Conservation (phyloP, 202 grass and related monocot species). For the Zizania palustris region DNA sequence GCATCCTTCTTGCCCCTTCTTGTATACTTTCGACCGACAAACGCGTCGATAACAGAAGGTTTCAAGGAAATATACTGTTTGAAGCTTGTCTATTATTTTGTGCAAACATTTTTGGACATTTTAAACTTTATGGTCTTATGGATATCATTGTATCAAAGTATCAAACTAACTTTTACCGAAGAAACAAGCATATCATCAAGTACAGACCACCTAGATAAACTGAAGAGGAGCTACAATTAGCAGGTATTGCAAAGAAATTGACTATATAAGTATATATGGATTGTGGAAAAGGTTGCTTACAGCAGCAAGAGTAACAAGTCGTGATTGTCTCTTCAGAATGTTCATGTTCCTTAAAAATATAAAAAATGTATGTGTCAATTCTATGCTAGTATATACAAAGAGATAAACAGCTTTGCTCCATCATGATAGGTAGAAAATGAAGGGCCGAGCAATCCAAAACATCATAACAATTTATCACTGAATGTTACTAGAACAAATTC, state of each 20-base stretch:
- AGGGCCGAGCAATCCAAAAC: not conserved
- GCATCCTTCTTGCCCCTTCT: too few species aligned
- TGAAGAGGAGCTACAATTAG: slow-evolving; percentile 26
- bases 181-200: slow-evolving; percentile 38
- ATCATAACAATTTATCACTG: slow-evolving; percentile 2
- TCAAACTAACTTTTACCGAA: slow-evolving; percentile 20
- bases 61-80: slow-evolving; percentile 26
- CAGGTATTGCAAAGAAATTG: slow-evolving; percentile 31
- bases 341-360: slow-evolving; percentile 81
- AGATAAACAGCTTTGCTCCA: not conserved
- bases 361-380: slow-evolving; percentile 37
- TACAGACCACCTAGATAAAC: slow-evolving; percentile 18
- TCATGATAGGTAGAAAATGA: slow-evolving; percentile 5
- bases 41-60: too few species aligned
- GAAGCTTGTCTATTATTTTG: slow-evolving; percentile 27
- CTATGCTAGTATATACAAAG: not conserved
- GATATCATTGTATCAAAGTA: not conserved
- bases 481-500: not conserved
- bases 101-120: slow-evolving; percentile 12
- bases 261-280: slow-evolving; percentile 28
- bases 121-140: not conserved
- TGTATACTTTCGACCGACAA: too few species aligned
- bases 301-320: slow-evolving; percentile 72
- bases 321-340: slow-evolving; percentile 63
- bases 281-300: slow-evolving; percentile 58